Conservation (phyloP, 2,329 filamentous ascomycete genomes). For the Trichoderma sp. region DNA sequence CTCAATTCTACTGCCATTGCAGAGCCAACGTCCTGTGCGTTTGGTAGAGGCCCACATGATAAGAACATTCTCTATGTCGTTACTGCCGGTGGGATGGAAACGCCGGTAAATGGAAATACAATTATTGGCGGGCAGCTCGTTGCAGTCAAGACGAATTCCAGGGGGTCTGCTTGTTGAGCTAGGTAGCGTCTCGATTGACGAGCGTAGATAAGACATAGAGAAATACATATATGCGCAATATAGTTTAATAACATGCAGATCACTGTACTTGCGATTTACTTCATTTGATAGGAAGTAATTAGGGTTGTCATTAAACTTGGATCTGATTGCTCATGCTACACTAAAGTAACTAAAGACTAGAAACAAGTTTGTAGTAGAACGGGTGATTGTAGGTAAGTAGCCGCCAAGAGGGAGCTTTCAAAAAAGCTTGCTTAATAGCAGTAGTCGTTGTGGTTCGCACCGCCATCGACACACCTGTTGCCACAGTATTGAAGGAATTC, state of each 20-base stretch:
- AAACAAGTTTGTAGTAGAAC: not conserved
- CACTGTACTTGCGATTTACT: not conserved
- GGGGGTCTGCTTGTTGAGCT: conserved; percentile 6
- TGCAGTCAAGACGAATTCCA: conserved; percentile 10
- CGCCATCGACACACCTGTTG: not conserved
- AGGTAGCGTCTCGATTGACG: not conserved
- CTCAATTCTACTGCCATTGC: conserved; percentile 32
- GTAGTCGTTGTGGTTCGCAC: not conserved
- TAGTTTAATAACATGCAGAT: not conserved
- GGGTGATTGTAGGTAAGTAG: not conserved
- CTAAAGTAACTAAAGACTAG: not conserved
- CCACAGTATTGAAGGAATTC: not conserved
- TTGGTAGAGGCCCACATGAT: conserved; percentile 22
- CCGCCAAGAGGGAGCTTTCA: not conserved
- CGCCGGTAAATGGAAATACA: not conserved
- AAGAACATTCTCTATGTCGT: conserved; percentile 23
- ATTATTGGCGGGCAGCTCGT: conserved; percentile 17
- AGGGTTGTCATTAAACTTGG: not conserved
- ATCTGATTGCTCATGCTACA: not conserved
- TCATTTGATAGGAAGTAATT: not conserved
- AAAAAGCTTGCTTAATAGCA: not conserved
- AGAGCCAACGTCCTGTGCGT: conserved; percentile 25
- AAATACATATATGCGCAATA: not conserved
- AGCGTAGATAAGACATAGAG: not conserved
- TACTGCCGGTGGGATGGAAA: conserved; percentile 20